Percentiles rank a stretch among this genome's conserved stretches.
These are phyloP conservation scores for Neurospora sp. DNA, from an alignment of 495 filamentous ascomycete genomes.

Conservation along the genomic window DNA sequence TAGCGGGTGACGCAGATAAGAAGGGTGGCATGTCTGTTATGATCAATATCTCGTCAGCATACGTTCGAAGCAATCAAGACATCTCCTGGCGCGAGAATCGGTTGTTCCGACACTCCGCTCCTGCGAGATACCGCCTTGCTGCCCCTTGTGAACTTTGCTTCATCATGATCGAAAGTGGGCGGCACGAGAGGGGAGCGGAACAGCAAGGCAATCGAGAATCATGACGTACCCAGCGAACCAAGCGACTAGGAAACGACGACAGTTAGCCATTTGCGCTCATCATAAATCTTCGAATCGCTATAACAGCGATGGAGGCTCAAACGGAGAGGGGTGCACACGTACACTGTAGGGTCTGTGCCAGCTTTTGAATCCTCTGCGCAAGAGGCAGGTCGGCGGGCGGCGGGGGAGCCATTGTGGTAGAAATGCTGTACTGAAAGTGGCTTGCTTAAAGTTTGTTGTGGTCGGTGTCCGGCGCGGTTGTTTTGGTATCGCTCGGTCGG, in stretches of 20 bases:
- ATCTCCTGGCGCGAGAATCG: background rate
- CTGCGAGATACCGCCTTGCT: background rate
- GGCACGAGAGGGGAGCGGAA: background rate
- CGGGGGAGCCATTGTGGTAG: constrained; percentile 62
- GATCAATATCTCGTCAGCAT: background rate
- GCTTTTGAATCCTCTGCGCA: constrained; percentile 57
- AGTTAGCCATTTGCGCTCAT: constrained; percentile 14
- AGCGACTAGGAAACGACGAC: constrained; percentile 28
- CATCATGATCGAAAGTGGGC: background rate
- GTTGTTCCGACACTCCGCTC: background rate
- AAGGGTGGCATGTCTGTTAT: constrained; percentile 64
- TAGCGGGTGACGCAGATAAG: constrained; percentile 78
- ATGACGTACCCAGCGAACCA: constrained; percentile 85
- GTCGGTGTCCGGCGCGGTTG: background rate
- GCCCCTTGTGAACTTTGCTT: background rate
- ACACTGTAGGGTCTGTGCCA: constrained; percentile 86
- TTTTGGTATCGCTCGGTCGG: background rate
- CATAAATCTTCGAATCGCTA: background rate
- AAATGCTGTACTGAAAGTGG: background rate
- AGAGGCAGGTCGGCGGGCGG: constrained; percentile 62
- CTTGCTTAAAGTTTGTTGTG: background rate
- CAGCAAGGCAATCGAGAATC: background rate
- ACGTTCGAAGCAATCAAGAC: background rate
- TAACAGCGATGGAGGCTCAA: constrained; percentile 7
- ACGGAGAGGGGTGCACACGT: constrained; percentile 29